phyloP scores from a whole-genome alignment of 1,284 basidiomycete species.

The Microbotryomycetes sp. region DNA sequence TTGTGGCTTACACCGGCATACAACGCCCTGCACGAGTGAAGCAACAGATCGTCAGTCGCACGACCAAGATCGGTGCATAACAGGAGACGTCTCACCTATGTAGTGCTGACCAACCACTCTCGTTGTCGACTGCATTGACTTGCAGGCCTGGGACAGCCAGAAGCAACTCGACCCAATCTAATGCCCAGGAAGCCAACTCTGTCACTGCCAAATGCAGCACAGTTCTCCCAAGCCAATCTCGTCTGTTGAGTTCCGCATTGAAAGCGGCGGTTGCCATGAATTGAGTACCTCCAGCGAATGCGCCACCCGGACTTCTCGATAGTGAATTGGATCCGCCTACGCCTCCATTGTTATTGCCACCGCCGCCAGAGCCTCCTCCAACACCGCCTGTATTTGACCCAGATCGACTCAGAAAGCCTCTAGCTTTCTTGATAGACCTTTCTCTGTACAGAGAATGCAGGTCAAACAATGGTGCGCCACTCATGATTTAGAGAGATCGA shows the following conservation, averaged over 20 bases:
- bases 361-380: background rate
- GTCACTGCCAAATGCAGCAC: constrained; percentile 76
- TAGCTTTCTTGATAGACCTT: constrained; percentile 29
- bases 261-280: constrained; percentile 3
- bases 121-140: constrained; percentile 73
- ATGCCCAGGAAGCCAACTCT: constrained; percentile 52
- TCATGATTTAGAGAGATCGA: background rate
- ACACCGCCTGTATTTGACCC: background rate
- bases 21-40: constrained; percentile 51
- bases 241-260: constrained; percentile 58
- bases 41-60: background rate
- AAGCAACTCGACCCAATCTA: constrained; percentile 76
- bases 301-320: constrained; percentile 15
- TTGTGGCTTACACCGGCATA: constrained; percentile 55
- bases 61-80: background rate
- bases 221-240: constrained; percentile 66
- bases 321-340: background rate
- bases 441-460: constrained; percentile 29
- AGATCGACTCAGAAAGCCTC: constrained; percentile 15
- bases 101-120: constrained; percentile 85
- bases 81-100: constrained; percentile 52
- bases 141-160: constrained; percentile 70
- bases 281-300: constrained; percentile 3
- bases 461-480: constrained; percentile 4
- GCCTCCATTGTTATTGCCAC: background rate